phyloP scores from a whole-genome alignment of 1,284 basidiomycete species.

The Golubevia sp. region DNA sequence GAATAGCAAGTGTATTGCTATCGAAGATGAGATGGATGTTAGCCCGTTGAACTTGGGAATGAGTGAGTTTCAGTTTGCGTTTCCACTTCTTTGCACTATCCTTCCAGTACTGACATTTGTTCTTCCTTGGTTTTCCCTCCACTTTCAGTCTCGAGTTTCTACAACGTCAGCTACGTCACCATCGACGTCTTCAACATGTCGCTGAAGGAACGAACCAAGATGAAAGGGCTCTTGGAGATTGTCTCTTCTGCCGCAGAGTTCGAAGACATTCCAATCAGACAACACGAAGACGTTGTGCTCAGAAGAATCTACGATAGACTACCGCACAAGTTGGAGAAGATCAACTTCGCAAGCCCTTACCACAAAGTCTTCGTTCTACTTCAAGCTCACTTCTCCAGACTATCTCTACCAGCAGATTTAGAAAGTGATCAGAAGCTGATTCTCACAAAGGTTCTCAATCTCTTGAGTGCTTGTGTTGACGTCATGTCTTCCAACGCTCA shows the following conservation, averaged over 20 bases:
- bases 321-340: conserved; percentile 81
- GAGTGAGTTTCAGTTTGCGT: conserved; percentile 16
- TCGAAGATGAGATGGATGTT: conserved; percentile 70
- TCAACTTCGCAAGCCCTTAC: conserved; percentile 90
- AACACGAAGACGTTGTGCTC: conserved; percentile 63
- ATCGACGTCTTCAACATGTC: conserved; percentile 96
- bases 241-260: conserved; percentile 96
- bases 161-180: conserved; percentile 78
- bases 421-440: conserved; percentile 86
- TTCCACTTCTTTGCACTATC: background rate
- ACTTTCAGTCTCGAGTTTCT: conserved; percentile 74
- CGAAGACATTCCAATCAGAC: conserved; percentile 88
- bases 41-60: conserved; percentile 59
- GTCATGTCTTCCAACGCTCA: conserved; percentile 97
- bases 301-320: conserved; percentile 92
- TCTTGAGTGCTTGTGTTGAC: conserved; percentile 76
- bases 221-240: conserved; percentile 94
- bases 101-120: background rate
- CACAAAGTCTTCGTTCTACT: conserved; percentile 98
- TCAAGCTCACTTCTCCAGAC: conserved; percentile 93
- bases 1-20: conserved; percentile 90
- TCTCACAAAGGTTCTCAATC: conserved; percentile 83
- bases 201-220: conserved; percentile 93
- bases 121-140: conserved; percentile 5
- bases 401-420: conserved; percentile 88